A percentile compares a stretch with the other conserved stretches of the same genome.
Evolutionary conservation across 176 grass and related monocot species (phyloP).

Genomic region (Tillandsia leiboldiana): DNA sequence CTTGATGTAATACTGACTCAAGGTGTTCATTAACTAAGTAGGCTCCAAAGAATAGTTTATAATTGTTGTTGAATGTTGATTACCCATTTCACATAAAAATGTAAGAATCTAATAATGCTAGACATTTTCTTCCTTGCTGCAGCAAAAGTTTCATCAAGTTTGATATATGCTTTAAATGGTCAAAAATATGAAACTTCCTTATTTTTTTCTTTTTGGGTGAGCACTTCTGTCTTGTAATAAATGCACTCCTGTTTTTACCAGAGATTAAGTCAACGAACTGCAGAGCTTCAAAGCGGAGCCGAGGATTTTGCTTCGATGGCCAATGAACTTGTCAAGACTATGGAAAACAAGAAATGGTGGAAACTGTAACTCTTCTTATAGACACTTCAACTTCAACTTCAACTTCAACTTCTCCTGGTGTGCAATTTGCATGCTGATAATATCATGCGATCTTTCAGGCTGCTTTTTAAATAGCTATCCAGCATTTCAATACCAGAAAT

Average conservation of each 20-base stretch:
- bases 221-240: background rate
- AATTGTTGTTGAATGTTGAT: background rate
- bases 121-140: no score
- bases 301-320: slow-evolving; percentile 63
- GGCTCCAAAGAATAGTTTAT: background rate
- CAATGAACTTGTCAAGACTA: slow-evolving; percentile 54
- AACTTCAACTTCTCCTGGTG: background rate
- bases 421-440: background rate
- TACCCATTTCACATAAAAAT: no score
- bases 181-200: no score
- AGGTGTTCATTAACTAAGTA: background rate
- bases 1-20: background rate
- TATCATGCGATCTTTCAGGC: no score
- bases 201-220: background rate
- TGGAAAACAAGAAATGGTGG: slow-evolving; percentile 93
- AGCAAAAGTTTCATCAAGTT: no score
- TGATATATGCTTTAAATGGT: no score
- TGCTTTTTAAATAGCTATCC: background rate
- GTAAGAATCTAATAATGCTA: no score
- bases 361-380: slow-evolving; percentile 28
- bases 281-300: slow-evolving; percentile 71
- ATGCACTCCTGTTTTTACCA: slow-evolving; percentile 22
- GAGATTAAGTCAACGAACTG: slow-evolving; percentile 55
- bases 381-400: background rate
- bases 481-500: background rate